Base-by-base conservation (phyloP, 2,329 filamentous ascomycete genomes). In the Clonostachys solani region DNA sequence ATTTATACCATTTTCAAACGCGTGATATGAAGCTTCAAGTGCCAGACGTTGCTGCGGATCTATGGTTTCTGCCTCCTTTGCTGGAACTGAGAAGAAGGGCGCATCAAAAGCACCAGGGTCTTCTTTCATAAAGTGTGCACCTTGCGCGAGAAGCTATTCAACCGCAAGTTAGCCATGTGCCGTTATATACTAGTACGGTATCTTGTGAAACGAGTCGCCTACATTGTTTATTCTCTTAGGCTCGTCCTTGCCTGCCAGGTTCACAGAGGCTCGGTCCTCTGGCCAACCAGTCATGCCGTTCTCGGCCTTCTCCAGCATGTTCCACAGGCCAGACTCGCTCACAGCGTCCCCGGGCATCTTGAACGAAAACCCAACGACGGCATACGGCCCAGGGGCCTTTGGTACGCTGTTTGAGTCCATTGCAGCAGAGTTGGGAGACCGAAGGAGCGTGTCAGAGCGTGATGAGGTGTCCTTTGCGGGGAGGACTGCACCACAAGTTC, bases 31-130 rank as follows among this genome's bases (percentile, higher is more conserved):
- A 13, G 56, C 44, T 43, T 69, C 66, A 10, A 69, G 54, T 6
- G 56, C 56, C 58, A 56, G 59, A 33, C 66, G 52, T 35, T 69
- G 67, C 54, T 59, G 53, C 1, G 69, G 68, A 47, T 72, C 68
- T 62, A 71, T 56, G 1, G 33, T 6, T 19, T 43, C 49, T 12
- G 49, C 49, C 29, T 51, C 49, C 13, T 47, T 64, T 7, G 60
- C 52, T 29, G 56, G 56, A 1, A 63, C 58, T 1, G 58, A 60
- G 51, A 72, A 72, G 48, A 72, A 71, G 2, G 63, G 60, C 1
- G 66, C 65, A 50, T 72, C 68, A 45, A 69, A 70, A 4, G 47
- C 50, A 4, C 52, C 60, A 0, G 60, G 52, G 42, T 69, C 61
- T 16, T 65, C 60, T 5, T 52, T 52, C 33, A 68, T 56, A 42